Conservation (phyloP, 2,329 filamentous ascomycete genomes). For the Nigrospora sphaerica region DNA sequence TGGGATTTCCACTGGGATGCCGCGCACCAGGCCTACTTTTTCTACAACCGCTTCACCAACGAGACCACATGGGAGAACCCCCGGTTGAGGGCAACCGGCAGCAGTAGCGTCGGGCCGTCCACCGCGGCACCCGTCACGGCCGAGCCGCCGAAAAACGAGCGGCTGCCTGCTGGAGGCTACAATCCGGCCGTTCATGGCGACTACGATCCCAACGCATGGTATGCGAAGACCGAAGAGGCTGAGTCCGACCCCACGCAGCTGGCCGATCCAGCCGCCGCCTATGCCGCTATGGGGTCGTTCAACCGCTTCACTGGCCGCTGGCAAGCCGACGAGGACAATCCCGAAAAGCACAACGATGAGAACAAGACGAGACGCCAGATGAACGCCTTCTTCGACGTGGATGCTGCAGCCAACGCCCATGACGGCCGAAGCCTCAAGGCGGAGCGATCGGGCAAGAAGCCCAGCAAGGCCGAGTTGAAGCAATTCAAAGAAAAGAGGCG, state of each 20-base stretch:
- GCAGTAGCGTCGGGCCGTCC: conserved; percentile 19
- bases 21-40: conserved; percentile 65
- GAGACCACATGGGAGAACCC: conserved; percentile 82
- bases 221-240: conserved; percentile 55
- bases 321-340: conserved; percentile 59
- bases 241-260: conserved; percentile 24
- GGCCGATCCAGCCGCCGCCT: conserved; percentile 35
- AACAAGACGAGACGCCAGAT: conserved; percentile 83
- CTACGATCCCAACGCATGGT: conserved; percentile 94
- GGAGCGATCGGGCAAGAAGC: conserved; percentile 78
- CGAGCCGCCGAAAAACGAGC: conserved; percentile 24
- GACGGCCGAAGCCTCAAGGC: conserved; percentile 87
- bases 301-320: conserved; percentile 86
- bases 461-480: conserved; percentile 80
- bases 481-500: conserved; percentile 85
- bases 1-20: conserved; percentile 79
- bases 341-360: conserved; percentile 77
- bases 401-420: conserved; percentile 85
- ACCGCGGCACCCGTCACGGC: conserved; percentile 14
- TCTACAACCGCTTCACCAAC: conserved; percentile 74
- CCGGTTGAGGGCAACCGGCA: conserved; percentile 57
- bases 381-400: conserved; percentile 93
- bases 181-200: conserved; percentile 94
- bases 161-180: conserved; percentile 63
- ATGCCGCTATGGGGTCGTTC: conserved; percentile 68